A percentile compares a stretch with the other conserved stretches of the same genome.
Evolutionary conservation across 2,329 filamentous ascomycete species (phyloP).

Genomic region (Aureobasidium leucospermi): DNA sequence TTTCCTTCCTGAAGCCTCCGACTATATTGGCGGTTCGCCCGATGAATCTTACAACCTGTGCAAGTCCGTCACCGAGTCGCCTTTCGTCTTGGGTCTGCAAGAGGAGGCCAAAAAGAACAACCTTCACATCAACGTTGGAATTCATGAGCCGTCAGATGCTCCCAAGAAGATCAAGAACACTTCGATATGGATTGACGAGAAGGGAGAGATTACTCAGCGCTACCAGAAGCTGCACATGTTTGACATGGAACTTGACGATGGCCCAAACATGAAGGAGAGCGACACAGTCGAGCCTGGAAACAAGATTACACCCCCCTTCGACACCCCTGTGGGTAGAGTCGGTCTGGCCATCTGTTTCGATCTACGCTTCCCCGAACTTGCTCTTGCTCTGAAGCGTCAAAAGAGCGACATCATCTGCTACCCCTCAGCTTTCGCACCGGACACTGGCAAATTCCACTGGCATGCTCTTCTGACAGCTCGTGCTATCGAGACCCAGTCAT

Average conservation of each 20-base stretch:
- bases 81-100: slow-evolving; percentile 71
- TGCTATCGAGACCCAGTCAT: slow-evolving; percentile 84
- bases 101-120: slow-evolving; percentile 55
- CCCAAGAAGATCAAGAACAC: slow-evolving; percentile 54
- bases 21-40: slow-evolving; percentile 71
- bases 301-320: slow-evolving; percentile 60
- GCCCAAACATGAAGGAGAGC: slow-evolving; percentile 56
- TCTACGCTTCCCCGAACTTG: slow-evolving; percentile 55
- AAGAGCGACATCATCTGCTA: slow-evolving; percentile 74
- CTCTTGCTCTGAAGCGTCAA: slow-evolving; percentile 57
- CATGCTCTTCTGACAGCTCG: slow-evolving; percentile 67
- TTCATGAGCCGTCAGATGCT: slow-evolving; percentile 63
- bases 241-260: slow-evolving; percentile 60
- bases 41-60: slow-evolving; percentile 65
- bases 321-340: slow-evolving; percentile 65
- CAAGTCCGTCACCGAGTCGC: slow-evolving; percentile 55
- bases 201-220: slow-evolving; percentile 50
- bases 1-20: slow-evolving; percentile 86
- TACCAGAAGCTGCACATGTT: slow-evolving; percentile 94
- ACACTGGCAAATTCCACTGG: slow-evolving; percentile 84
- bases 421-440: slow-evolving; percentile 83
- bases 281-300: slow-evolving; percentile 61
- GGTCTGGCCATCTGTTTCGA: slow-evolving; percentile 88
- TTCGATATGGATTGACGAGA: slow-evolving; percentile 58
- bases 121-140: slow-evolving; percentile 75